Percentiles rank a stretch among this genome's conserved stretches.
Conservation (phyloP, 495 filamentous ascomycete species). For the Articulospora tetracladia region DNA sequence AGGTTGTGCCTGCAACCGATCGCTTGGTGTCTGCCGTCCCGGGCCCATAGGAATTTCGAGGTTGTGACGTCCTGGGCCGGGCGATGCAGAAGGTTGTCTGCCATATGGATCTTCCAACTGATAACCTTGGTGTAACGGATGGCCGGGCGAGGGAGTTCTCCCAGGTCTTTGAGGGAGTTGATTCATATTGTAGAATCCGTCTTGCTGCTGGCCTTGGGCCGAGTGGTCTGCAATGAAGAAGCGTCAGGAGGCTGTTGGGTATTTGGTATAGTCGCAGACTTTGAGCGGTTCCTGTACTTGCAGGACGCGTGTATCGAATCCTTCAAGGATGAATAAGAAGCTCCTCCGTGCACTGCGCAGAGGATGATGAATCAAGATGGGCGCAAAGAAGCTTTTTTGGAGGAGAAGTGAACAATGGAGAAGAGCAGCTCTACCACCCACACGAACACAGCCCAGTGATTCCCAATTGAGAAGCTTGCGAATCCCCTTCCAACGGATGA, state of each 20-base stretch:
- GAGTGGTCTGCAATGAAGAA: conserved; percentile 13
- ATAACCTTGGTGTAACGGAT: conserved; percentile 56
- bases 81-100: conserved; percentile 16
- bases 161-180: conserved; percentile 38
- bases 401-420: neutral
- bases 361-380: neutral
- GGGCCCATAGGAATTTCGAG: conserved; percentile 68
- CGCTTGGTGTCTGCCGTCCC: conserved; percentile 45
- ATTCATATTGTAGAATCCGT: conserved; percentile 58
- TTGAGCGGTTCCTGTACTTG: conserved; percentile 16
- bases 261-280: conserved; percentile 11
- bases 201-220: conserved; percentile 34
- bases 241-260: conserved; percentile 13
- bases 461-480: neutral
- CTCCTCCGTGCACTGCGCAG: conserved; percentile 11
- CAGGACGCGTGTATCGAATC: conserved; percentile 3
- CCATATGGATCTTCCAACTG: conserved; percentile 58
- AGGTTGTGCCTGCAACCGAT: conserved; percentile 67
- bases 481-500: neutral
- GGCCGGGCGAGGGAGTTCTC: conserved; percentile 53
- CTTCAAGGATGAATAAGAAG: conserved; percentile 5
- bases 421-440: neutral
- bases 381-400: neutral
- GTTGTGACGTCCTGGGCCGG: conserved; percentile 36
- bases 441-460: neutral